Base-by-base conservation (phyloP, 768 basidiomycete genomes). In the Podaxis mareebaensis region DNA sequence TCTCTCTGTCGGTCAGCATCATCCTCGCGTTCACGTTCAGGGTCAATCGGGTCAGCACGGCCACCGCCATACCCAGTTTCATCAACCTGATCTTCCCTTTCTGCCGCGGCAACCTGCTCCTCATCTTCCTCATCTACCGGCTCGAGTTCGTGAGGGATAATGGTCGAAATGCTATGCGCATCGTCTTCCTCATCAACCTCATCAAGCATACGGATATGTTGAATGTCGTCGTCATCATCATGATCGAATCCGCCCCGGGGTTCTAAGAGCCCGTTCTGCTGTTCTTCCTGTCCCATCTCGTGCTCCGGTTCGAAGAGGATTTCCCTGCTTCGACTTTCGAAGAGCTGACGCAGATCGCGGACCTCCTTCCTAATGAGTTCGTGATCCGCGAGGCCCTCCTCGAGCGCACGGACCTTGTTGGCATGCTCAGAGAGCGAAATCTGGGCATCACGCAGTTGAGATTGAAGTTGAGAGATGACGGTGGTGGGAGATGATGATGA, bases 371-470 rank as follows among this genome's bases (percentile, higher is more conserved):
- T 90, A 70, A 97, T 85, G 7, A 77, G 78, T 62, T 97, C 95
- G 67, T 98, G 94, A 75, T 97, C 95, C 1, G 83, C 81, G 42
- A 96, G 79, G 65, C 92, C 84, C 33, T 81, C 84, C 70, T 98
- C 96, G 42, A 99, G 79, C 26, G 89, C 87, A 44, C 88, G 86
- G 57, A 96, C 89, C 74, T 81, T 93, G 66, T 95, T 92, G 44
- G 93, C 83, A 68, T 97, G 94, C 15, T 75, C 79, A 2, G 88
- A 82, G 12, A 99, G 82, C 0, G 88, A 88, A 0, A 81, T 73
- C 70, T 96, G 95, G 0, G 96, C 97, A 46, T 95, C 92, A 51
- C 83, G 83, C 13, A 99, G 83, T 72, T 97, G 93, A 10, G 81
- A 73, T 68, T 96, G 95, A 5, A 99, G 83, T 13, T 91, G 87